Base-by-base conservation (phyloP, 2,329 filamentous ascomycete species). In the Hymenoscyphus linearis region DNA sequence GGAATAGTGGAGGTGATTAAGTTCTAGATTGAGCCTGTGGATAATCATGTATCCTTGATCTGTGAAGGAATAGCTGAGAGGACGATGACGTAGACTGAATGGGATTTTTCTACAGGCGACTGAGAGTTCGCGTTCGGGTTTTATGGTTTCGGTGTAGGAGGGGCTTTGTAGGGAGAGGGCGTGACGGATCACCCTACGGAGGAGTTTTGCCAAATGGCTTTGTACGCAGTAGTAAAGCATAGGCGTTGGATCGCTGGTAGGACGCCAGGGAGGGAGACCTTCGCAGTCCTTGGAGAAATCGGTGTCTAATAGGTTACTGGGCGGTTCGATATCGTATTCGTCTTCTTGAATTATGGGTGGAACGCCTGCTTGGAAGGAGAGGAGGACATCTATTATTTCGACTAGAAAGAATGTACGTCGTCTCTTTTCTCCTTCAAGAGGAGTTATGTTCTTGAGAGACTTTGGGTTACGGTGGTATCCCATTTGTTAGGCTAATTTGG, bases 291-390 rank as follows among this genome's bases (percentile, higher is more conserved):
- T 80, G 63, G 79, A 78, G 65, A 89, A 86, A 68, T 89, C 86
- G 26, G 84, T 80, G 68, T 89, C 86, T 54, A 82, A 77, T 44
- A 89, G 71, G 70, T 89, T 88, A 35, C 79, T 77, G 14, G 86
- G 85, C 25, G 85, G 70, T 1, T 79, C 75, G 0, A 84, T 86
- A 68, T 89, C 86, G 54, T 80, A 82, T 63, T 88, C 85, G 37
- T 84, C 81, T 27, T 80, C 79, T 61, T 84, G 80, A 55, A 89
- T 78, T 82, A 88, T 85, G 68, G 81, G 81, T 1, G 87, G 86
- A 58, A 89, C 75, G 2, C 86, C 86, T 64, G 87, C 79, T 69
- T 89, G 85, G 68, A 87, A 88, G 0, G 84, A 82, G 31, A 87
- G 84, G 3, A 89, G 71, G 3, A 85, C 72, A 68, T 89, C 87